Conservation (phyloP, 1,284 basidiomycete species). For the Cyathus olla region DNA sequence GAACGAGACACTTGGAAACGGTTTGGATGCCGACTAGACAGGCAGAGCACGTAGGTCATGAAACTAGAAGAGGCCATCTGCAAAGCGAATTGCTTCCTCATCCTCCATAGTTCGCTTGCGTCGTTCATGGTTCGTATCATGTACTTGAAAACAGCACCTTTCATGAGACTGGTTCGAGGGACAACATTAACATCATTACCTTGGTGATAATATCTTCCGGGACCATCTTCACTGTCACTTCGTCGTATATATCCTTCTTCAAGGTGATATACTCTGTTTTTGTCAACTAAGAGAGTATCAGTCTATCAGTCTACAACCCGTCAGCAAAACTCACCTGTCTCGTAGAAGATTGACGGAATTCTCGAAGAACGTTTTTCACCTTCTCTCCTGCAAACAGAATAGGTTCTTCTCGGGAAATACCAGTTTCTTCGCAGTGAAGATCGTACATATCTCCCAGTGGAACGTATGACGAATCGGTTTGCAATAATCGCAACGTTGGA, state of each 20-base stretch:
- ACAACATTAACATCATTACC: constrained; percentile 57
- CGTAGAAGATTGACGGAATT: constrained; percentile 64
- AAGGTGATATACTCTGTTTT: constrained; percentile 81
- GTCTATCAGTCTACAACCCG: too few species aligned
- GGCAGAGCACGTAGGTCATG: constrained; percentile 91
- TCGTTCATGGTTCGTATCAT: constrained; percentile 89
- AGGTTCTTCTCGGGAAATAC: constrained; percentile 91
- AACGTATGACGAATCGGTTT: constrained; percentile 93
- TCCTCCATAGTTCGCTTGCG: constrained; percentile 93
- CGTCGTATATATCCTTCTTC: constrained; percentile 92
- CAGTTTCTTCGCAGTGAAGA: constrained; percentile 83
- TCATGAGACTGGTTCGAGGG: background rate
- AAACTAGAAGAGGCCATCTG: constrained; percentile 93
- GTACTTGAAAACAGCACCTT: constrained; percentile 67
- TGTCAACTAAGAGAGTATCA: constrained; percentile 52
- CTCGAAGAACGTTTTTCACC: constrained; percentile 75
- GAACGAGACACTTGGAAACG: constrained; percentile 91
- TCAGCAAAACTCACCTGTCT: constrained; percentile 54
- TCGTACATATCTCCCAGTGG: constrained; percentile 96
- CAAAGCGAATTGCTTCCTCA: constrained; percentile 96
- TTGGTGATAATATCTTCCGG: constrained; percentile 91
- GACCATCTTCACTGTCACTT: constrained; percentile 90
- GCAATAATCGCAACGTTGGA: constrained; percentile 87
- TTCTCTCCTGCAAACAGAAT: constrained; percentile 88
- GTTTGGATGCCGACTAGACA: constrained; percentile 87